A percentile compares a stretch with the other conserved stretches of the same genome.
phyloP scores from a whole-genome alignment of 352 stramenopile genomes.

The Pythium graminicola region DNA sequence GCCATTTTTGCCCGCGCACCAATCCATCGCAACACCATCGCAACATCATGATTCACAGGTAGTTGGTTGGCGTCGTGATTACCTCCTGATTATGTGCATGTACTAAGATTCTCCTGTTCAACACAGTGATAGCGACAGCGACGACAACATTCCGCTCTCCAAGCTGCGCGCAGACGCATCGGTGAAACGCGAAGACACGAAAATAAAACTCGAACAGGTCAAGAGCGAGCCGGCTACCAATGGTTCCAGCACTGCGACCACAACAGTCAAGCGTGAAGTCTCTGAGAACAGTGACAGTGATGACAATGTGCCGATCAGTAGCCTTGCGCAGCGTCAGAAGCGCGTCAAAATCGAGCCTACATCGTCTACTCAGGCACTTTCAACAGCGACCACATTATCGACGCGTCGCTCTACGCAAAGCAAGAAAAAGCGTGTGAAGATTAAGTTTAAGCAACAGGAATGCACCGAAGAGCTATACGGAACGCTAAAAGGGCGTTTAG shows the following conservation, averaged over 20 bases:
- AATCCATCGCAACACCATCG: no score
- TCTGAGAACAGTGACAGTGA: constrained; percentile 49
- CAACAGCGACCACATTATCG: constrained; percentile 14
- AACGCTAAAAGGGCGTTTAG: constrained; percentile 65
- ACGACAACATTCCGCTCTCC: constrained; percentile 76
- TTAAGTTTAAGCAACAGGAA: constrained; percentile 83
- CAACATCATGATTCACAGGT: no score
- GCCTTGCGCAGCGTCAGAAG: constrained; percentile 51
- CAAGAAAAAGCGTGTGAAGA: constrained; percentile 69
- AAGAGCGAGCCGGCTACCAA: constrained; percentile 18
- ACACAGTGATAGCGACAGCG: constrained; percentile 70
- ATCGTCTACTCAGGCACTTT: neutral
- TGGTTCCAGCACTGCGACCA: neutral
- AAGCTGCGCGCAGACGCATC: constrained; percentile 33
- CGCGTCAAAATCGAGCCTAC: constrained; percentile 40
- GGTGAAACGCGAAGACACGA: constrained; percentile 13
- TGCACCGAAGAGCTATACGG: constrained; percentile 78
- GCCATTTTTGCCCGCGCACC: no score
- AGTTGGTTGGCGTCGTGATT: no score
- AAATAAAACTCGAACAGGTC: constrained; percentile 12
- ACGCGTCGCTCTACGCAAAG: constrained; percentile 24
- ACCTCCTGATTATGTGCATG: no score
- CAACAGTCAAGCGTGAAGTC: constrained; percentile 24
- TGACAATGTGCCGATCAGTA: constrained; percentile 67
- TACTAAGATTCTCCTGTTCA: no score